Conservation (phyloP, 2,329 filamentous ascomycete species). For the Penicillium capsulatum region DNA sequence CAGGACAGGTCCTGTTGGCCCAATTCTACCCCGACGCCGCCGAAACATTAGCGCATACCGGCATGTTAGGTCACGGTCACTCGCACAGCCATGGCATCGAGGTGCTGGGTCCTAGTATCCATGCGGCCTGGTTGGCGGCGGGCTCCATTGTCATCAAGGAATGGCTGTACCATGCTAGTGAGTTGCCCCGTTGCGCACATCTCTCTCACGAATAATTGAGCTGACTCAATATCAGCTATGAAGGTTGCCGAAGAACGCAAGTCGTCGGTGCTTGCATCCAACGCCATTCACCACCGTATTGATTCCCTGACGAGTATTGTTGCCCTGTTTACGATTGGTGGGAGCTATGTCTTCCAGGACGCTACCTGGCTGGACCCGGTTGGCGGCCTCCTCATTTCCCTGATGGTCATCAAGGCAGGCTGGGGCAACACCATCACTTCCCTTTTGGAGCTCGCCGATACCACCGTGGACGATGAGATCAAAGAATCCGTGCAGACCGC, state of each 20-base stretch:
- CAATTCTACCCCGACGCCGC: conserved; percentile 68
- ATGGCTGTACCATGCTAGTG: conserved; percentile 95
- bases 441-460: conserved; percentile 85
- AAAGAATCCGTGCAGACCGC: conserved; percentile 67
- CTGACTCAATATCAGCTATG: conserved; percentile 60
- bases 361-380: conserved; percentile 93
- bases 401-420: conserved; percentile 89
- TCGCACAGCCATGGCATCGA: conserved; percentile 51
- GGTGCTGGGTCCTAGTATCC: conserved; percentile 71
- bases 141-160: conserved; percentile 92
- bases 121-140: conserved; percentile 89
- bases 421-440: conserved; percentile 78
- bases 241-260: conserved; percentile 92
- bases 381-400: conserved; percentile 83
- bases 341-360: conserved; percentile 78
- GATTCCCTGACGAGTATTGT: conserved; percentile 95
- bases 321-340: conserved; percentile 80
- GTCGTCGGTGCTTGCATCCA: conserved; percentile 91
- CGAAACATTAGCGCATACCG: conserved; percentile 42
- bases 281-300: conserved; percentile 92
- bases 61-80: conserved; percentile 53
- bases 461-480: conserved; percentile 79
- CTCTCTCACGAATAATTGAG: not conserved
- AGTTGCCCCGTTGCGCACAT: conserved; percentile 35
- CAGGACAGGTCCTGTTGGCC: conserved; percentile 63